A percentile compares a stretch with the other conserved stretches of the same genome.
phyloP scores from a whole-genome alignment of 495 filamentous ascomycete species.

The Thermochaetoides thermophila region DNA sequence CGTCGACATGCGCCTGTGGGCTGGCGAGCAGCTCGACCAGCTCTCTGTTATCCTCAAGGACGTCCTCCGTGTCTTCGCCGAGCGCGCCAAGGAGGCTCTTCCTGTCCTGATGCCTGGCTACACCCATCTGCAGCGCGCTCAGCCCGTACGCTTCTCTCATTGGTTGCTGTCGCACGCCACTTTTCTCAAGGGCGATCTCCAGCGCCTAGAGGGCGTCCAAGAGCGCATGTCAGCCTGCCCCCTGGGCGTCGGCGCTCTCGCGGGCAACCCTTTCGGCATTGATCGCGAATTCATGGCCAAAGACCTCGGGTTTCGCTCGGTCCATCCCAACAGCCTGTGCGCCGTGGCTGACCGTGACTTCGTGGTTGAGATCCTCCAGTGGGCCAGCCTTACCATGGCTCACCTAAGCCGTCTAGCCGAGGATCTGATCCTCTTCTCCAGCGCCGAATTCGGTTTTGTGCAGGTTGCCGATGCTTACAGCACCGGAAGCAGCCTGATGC shows the following conservation, averaged over 20 bases:
- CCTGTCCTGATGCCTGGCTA: conserved; percentile 51
- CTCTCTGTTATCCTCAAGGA: conserved; percentile 56
- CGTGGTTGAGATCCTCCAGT: conserved; percentile 81
- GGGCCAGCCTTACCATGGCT: conserved; percentile 69
- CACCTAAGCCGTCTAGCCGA: conserved; percentile 81
- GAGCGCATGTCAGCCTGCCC: conserved; percentile 64
- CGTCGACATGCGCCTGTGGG: conserved; percentile 87
- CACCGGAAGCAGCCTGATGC: conserved; percentile 78
- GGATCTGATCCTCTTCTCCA: conserved; percentile 80
- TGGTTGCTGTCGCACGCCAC: conserved; percentile 71
- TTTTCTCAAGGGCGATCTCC: conserved; percentile 61
- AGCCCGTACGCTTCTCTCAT: conserved; percentile 80
- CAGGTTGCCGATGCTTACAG: conserved; percentile 73
- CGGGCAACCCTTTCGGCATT: conserved; percentile 84
- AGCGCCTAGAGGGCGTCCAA: conserved; percentile 62
- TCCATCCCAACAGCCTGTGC: conserved; percentile 73
- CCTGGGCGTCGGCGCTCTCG: conserved; percentile 73
- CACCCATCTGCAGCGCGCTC: conserved; percentile 84
- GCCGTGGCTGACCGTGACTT: conserved; percentile 81
- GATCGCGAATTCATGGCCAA: conserved; percentile 78
- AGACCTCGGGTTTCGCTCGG: conserved; percentile 74
- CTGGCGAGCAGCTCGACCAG: conserved; percentile 58
- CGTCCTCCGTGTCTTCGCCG: conserved; percentile 56
- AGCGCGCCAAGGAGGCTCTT: conserved; percentile 66
- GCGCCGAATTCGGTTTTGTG: conserved; percentile 70